phyloP scores from a whole-genome alignment of 768 basidiomycete genomes.

The Amylocystis lapponica region DNA sequence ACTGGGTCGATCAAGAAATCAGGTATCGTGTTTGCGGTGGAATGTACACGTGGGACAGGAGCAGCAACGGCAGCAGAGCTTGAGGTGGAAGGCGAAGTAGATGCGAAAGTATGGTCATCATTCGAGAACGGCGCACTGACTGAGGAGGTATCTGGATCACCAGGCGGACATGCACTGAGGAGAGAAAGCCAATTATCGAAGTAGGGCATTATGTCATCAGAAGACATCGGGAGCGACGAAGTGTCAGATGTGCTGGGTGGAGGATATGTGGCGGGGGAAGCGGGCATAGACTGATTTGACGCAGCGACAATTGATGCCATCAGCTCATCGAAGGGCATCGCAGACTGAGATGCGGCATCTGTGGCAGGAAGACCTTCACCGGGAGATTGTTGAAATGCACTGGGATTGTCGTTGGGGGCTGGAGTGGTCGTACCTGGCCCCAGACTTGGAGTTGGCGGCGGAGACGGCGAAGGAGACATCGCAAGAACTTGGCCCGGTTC shows the following conservation, averaged over 20 bases:
- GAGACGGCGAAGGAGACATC: background rate
- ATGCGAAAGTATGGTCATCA: background rate
- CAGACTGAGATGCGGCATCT: background rate
- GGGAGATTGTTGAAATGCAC: background rate
- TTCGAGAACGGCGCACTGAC: background rate
- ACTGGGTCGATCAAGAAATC: constrained; percentile 19
- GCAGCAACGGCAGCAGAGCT: background rate
- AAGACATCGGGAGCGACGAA: background rate
- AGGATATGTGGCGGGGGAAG: background rate
- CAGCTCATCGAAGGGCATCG: constrained; percentile 33
- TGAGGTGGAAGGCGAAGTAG: background rate
- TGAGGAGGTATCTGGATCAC: constrained; percentile 8
- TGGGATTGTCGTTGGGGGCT: too few species aligned
- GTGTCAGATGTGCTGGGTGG: background rate
- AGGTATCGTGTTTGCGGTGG: constrained; percentile 1
- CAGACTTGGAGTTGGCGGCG: constrained; percentile 3
- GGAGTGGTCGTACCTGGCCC: background rate
- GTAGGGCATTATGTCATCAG: constrained; percentile 10
- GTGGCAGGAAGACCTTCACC: background rate
- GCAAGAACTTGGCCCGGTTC: constrained; percentile 5
- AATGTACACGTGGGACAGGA: background rate
- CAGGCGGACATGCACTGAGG: constrained; percentile 17
- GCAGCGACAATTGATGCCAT: constrained; percentile 35
- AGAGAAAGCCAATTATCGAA: constrained; percentile 22
- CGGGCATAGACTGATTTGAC: constrained; percentile 3